Conservation (phyloP, 2,329 filamentous ascomycete species). For the Colletotrichum neosansevieriae region DNA sequence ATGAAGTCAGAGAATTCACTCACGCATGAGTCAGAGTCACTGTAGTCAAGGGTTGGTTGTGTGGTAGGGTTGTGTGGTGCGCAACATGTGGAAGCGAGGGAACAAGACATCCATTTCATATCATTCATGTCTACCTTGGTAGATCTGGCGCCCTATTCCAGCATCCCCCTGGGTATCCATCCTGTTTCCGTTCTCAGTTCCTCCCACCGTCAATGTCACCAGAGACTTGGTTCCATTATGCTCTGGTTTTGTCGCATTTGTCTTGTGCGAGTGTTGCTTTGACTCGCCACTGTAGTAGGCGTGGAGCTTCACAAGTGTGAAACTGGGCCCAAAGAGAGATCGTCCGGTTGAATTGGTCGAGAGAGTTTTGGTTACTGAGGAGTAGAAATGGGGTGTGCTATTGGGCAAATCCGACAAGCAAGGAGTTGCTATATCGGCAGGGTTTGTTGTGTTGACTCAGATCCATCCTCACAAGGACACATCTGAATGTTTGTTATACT, state of each 20-base stretch:
- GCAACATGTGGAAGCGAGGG: constrained; percentile 14
- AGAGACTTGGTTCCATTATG: background rate
- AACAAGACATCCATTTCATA: constrained; percentile 40
- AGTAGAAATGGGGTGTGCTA: constrained; percentile 16
- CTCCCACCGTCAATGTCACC: constrained; percentile 1
- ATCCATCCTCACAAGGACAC: constrained; percentile 12
- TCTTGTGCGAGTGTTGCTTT: background rate
- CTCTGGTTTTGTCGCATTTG: background rate
- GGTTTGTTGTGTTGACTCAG: constrained; percentile 19
- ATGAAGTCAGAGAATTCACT: background rate
- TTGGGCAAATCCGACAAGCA: constrained; percentile 30
- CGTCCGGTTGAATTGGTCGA: background rate
- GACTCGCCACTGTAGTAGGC: background rate
- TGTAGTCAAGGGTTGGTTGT: background rate
- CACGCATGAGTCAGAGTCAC: background rate
- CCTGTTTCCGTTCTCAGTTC: constrained; percentile 17
- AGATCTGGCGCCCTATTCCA: constrained; percentile 23
- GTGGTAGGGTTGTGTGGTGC: too few relatives aligned
- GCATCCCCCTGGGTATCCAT: constrained; percentile 6
- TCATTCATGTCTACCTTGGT: constrained; percentile 40
- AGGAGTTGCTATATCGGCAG: constrained; percentile 20
- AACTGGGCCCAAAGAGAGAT: background rate
- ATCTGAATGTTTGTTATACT: constrained; percentile 17
- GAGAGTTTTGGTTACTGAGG: constrained; percentile 10
- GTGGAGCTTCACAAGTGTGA: background rate